Evolutionary conservation across 768 basidiomycete species (phyloP), one percentile per base, ranked within the genome.

Genomic region (Boletus vinaceobasis): DNA sequence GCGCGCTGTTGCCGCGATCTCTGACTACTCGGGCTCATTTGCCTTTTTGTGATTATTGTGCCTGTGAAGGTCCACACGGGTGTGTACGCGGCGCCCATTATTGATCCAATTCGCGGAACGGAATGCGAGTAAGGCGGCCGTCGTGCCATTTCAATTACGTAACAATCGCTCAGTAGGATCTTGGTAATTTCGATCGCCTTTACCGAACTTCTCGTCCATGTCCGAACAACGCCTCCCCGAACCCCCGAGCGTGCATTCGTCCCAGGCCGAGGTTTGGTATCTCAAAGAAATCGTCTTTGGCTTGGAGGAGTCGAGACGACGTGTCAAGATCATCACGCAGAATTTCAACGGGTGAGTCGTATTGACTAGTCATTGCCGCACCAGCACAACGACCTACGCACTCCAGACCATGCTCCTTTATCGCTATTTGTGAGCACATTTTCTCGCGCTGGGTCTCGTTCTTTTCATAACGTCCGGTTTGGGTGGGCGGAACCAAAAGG

Each of bases 341-440:
- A 90, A 90, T 63, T 88, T 83, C 63, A 91, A 91, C 62, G 89
- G 90, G 90, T 89, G 53, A 55, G 85, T 76, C 39, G 7, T 19
- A 23, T 23, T 23, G 2, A 23, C 23, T 23, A n/a, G n/a, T 23
- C 2, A 32, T 32, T 11, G 5, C 45, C 45, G n/a, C 44, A 45
- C n/a, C n/a, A 19, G 7, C 5, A 45, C 7, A 11, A 13, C 9
- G 14, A 8, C 26, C 23, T 27, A 4, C 27, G 38, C 17, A 7
- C n/a, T 8, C 35, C 7, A 94, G 93, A 9, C 92, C 93, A 9
- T 95, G 93, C 65, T 93, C 90, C 0, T 89, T 95, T 60, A 91
- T 95, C 62, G 93, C 92, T 27, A 88, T 93, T 55, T 93, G 90
- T 90, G 64, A 61, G 44, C 26, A 27, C 27, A 0, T 19, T 9